Percentiles rank a stretch among this genome's conserved stretches.
phyloP scores from a whole-genome alignment of 441 rosid species.

The Erodium chrysanthum region DNA sequence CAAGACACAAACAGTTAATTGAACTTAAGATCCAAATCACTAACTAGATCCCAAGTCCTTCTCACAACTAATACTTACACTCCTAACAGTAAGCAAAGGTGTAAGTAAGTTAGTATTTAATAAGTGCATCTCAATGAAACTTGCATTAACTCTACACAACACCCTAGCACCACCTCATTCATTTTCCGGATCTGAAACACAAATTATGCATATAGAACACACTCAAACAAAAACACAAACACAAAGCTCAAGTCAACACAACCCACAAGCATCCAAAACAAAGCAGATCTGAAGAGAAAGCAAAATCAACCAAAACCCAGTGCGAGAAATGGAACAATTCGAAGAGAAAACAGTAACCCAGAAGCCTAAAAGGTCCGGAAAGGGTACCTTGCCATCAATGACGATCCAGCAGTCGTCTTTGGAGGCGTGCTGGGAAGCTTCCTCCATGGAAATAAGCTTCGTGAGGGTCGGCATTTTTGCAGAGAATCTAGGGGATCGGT shows the following conservation, averaged over 20 bases:
- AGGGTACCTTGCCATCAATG: conserved; percentile 57
- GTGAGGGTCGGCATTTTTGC: conserved; percentile 61
- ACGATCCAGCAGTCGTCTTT: conserved; percentile 86
- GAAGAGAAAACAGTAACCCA: neutral
- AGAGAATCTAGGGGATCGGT: conserved; percentile 3
- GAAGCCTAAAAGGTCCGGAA: neutral
- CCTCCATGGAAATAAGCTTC: conserved; percentile 57
- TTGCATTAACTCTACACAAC: neutral
- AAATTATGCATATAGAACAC: neutral
- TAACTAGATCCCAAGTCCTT: neutral
- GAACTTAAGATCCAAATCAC: neutral
- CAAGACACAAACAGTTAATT: neutral
- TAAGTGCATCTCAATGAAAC: neutral
- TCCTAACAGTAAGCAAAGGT: no score
- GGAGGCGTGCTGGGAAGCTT: conserved; percentile 58
- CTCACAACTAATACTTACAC: neutral
- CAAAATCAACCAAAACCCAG: neutral
- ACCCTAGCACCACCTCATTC: neutral
- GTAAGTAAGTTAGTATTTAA: neutral
- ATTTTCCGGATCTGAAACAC: neutral
- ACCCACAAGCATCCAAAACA: neutral
- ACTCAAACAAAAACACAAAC: no score
- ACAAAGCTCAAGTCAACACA: neutral
- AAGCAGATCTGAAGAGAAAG: neutral
- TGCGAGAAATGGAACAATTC: neutral